These are phyloP conservation scores for Toxoplasma gondii DNA, from an alignment of 169 alveolate species.

Conservation along the genomic window DNA sequence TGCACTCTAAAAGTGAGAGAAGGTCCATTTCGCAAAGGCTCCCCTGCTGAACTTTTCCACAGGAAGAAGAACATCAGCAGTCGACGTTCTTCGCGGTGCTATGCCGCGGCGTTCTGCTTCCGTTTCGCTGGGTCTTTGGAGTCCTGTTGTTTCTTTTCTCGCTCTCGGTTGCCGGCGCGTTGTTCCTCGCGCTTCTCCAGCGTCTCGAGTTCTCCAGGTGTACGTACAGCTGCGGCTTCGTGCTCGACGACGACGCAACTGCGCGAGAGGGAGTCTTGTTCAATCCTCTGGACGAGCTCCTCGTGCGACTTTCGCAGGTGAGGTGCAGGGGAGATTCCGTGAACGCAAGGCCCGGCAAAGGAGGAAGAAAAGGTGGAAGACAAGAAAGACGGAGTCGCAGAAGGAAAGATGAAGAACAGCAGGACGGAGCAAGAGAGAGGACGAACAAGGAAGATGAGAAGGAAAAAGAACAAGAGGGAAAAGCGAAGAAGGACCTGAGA, in stretches of 20 bases:
- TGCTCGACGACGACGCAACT: neutral
- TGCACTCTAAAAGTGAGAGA: too few relatives aligned
- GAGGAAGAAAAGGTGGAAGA: too few relatives aligned
- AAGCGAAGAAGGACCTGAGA: too few relatives aligned
- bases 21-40: too few relatives aligned
- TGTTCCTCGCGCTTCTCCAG: neutral
- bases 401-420: neutral
- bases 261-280: neutral
- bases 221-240: conserved; percentile 5
- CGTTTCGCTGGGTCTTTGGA: neutral
- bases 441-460: neutral
- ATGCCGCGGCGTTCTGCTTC: neutral
- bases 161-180: neutral
- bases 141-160: neutral
- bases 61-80: neutral
- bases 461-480: neutral
- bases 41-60: too few relatives aligned
- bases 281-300: neutral
- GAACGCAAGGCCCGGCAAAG: too few relatives aligned
- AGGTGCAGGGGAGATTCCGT: too few relatives aligned
- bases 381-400: neutral
- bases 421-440: neutral
- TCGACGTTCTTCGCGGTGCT: neutral
- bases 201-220: neutral
- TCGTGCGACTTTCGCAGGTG: neutral